phyloP scores from a whole-genome alignment of 495 filamentous ascomycete species.

The Tuber indicum region DNA sequence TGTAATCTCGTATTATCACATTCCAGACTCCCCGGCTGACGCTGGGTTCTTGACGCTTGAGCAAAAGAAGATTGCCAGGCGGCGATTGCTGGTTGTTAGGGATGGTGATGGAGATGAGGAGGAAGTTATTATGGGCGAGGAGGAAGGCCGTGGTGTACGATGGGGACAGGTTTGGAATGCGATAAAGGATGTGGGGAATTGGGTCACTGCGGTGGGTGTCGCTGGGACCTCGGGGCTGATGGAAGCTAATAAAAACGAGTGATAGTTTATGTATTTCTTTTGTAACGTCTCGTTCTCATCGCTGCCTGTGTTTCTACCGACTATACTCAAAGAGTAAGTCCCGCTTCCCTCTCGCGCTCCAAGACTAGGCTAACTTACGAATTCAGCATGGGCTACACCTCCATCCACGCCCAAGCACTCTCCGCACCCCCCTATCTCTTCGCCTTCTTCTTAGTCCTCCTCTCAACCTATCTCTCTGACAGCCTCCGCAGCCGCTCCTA shows the following conservation, averaged over 20 bases:
- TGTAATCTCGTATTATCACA: constrained; percentile 56
- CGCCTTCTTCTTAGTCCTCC: constrained; percentile 62
- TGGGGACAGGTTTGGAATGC: constrained; percentile 37
- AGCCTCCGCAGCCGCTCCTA: constrained; percentile 63
- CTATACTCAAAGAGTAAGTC: constrained; percentile 57
- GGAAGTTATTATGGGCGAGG: constrained; percentile 41
- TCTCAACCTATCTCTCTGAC: constrained; percentile 66
- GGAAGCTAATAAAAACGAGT: constrained; percentile 10
- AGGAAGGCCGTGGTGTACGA: constrained; percentile 30
- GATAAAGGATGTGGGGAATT: constrained; percentile 32
- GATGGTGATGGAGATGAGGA: constrained; percentile 54
- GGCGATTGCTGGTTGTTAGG: constrained; percentile 57
- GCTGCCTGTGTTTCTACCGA: constrained; percentile 76
- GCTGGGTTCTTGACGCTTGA: constrained; percentile 64
- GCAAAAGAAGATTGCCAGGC: constrained; percentile 62
- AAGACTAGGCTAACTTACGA: neutral
- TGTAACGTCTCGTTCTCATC: constrained; percentile 68
- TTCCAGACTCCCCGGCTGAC: constrained; percentile 65
- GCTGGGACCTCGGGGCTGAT: constrained; percentile 4
- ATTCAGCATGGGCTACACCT: constrained; percentile 60
- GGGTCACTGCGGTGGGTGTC: constrained; percentile 24
- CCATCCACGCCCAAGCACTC: constrained; percentile 69
- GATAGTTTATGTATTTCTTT: constrained; percentile 51
- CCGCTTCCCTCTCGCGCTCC: neutral
- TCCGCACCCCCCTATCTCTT: constrained; percentile 76